These are phyloP conservation scores for Ganoderma meredithae DNA, from an alignment of 1,284 basidiomycete genomes.

Conservation along the genomic window DNA sequence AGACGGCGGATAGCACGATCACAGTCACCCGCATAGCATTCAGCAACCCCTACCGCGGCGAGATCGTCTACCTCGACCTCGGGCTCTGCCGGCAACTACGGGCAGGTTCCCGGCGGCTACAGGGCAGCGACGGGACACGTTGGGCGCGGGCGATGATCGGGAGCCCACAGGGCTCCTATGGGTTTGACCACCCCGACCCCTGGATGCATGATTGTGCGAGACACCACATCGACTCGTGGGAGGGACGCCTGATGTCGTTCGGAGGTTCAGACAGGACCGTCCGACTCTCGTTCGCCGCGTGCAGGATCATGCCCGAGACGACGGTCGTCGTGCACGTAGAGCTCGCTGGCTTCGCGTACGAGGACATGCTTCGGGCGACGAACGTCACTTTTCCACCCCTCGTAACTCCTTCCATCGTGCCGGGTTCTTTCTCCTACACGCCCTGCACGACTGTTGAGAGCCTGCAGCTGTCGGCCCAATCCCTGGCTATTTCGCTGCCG, in stretches of 20 bases:
- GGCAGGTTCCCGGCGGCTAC: not conserved
- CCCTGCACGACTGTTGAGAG: not conserved
- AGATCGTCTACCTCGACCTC: not conserved
- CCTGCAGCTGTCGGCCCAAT: not conserved
- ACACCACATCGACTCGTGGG: conserved; percentile 16
- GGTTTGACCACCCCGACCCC: not conserved
- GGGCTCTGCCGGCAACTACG: not conserved
- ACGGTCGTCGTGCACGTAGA: conserved; percentile 13
- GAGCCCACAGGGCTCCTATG: not conserved
- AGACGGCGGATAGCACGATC: not conserved
- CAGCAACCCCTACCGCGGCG: not conserved
- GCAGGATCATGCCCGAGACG: not conserved
- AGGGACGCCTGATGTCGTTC: not conserved
- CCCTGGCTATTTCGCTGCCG: not conserved
- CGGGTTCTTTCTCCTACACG: not conserved
- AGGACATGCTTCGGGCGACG: conserved; percentile 11
- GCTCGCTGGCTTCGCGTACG: conserved; percentile 1
- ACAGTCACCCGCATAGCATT: not conserved
- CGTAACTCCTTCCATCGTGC: not conserved
- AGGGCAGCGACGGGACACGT: not conserved
- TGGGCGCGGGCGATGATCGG: not conserved
- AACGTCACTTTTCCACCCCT: not conserved
- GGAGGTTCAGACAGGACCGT: conserved; percentile 5
- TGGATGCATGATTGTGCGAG: not conserved
- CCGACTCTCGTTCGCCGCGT: conserved; percentile 12